Conservation (phyloP, 768 basidiomycete genomes). For the Boletus sp. region DNA sequence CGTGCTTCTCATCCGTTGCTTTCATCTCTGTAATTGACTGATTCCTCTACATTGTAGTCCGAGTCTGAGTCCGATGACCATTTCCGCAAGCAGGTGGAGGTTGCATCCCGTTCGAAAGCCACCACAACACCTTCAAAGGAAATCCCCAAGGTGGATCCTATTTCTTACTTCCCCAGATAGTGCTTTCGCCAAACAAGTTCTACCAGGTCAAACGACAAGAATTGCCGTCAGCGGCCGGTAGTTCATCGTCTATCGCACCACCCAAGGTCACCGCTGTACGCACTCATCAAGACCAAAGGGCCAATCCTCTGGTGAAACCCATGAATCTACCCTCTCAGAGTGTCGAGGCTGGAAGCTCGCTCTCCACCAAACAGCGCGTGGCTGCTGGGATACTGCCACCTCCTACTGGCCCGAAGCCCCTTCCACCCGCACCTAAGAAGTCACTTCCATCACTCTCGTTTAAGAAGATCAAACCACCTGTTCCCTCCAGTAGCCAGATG, state of each 20-base stretch:
- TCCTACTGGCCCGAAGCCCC: slow-evolving; percentile 34
- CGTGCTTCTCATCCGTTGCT: neutral
- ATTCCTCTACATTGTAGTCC: slow-evolving; percentile 11
- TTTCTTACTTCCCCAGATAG: neutral
- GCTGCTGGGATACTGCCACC: slow-evolving; percentile 39
- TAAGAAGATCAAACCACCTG: slow-evolving; percentile 38
- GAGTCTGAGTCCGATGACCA: slow-evolving; percentile 10
- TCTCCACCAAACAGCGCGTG: slow-evolving; percentile 52
- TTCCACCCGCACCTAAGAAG: slow-evolving; percentile 20
- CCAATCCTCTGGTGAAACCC: slow-evolving; percentile 32
- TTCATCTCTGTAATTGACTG: neutral
- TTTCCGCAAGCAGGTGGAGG: neutral
- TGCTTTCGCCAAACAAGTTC: slow-evolving; percentile 5
- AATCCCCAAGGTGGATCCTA: slow-evolving; percentile 10
- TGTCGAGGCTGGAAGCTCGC: slow-evolving; percentile 33
- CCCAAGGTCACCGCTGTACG: slow-evolving; percentile 17
- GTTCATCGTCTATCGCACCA: slow-evolving; percentile 5
- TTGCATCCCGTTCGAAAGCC: slow-evolving; percentile 1
- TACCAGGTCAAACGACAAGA: slow-evolving; percentile 9
- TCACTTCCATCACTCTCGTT: slow-evolving; percentile 37
- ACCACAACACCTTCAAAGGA: neutral
- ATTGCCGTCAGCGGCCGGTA: neutral
- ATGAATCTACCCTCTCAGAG: slow-evolving; percentile 22
- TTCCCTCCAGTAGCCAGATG: slow-evolving; percentile 2
- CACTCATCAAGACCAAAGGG: slow-evolving; percentile 31